phyloP scores from a whole-genome alignment of 768 basidiomycete species.

The Naganishia friedmannii region DNA sequence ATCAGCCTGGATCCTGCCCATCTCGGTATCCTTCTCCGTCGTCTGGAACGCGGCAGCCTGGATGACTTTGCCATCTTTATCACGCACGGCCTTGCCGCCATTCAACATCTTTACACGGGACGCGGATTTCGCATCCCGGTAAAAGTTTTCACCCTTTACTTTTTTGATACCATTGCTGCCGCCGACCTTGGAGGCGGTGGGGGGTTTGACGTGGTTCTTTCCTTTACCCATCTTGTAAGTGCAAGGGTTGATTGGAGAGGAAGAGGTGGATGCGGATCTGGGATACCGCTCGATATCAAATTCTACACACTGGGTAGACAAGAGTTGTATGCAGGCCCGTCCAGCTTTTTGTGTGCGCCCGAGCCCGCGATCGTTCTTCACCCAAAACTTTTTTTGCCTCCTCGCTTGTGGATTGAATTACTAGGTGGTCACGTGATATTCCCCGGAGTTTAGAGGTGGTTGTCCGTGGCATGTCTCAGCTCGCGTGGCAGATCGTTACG shows the following conservation, averaged over 20 bases:
- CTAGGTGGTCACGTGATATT: not conserved
- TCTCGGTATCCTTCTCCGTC: conserved; percentile 83
- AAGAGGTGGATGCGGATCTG: conserved; percentile 4
- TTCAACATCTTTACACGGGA: conserved; percentile 83
- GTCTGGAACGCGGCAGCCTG: conserved; percentile 94
- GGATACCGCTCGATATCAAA: not conserved
- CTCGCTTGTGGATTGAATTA: not conserved
- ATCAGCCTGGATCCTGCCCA: conserved; percentile 91
- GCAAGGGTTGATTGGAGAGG: too few species aligned
- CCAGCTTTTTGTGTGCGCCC: conserved; percentile 4
- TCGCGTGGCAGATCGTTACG: not conserved
- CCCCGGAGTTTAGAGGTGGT: not conserved
- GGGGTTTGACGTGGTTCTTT: conserved; percentile 50
- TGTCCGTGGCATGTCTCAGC: not conserved
- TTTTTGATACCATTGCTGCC: conserved; percentile 47
- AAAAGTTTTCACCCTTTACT: conserved; percentile 78
- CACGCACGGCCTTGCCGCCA: conserved; percentile 84
- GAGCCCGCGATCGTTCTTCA: not conserved
- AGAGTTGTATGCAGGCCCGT: not conserved
- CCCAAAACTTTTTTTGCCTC: not conserved
- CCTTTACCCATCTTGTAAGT: conserved; percentile 49
- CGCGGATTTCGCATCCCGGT: conserved; percentile 89
- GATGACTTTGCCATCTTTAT: conserved; percentile 86
- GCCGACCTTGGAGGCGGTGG: conserved; percentile 47
- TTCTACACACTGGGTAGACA: too few species aligned